phyloP scores from a whole-genome alignment of 805 yeast genomes.

The Yarrowia sp. region DNA sequence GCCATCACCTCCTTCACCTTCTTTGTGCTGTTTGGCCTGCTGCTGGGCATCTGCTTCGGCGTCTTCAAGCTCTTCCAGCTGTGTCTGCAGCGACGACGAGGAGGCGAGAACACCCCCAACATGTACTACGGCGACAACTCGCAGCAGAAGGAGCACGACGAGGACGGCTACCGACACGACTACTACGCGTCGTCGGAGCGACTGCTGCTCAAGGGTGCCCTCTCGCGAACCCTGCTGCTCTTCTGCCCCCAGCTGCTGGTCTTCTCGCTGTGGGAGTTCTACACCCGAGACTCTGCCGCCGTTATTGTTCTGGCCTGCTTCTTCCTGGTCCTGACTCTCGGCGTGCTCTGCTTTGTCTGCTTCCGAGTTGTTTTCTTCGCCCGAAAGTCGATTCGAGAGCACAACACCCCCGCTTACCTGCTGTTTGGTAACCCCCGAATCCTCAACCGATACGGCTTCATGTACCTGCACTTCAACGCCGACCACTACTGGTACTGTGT shows the following conservation, averaged over 20 bases:
- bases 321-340: constrained; percentile 59
- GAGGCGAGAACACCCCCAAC: neutral
- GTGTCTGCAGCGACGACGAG: constrained; percentile 3
- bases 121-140: constrained; percentile 2
- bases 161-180: constrained; percentile 64
- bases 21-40: constrained; percentile 37
- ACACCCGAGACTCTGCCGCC: constrained; percentile 79
- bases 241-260: constrained; percentile 84
- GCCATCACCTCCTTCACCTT: constrained; percentile 87
- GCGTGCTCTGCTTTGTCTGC: constrained; percentile 62
- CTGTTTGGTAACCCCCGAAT: constrained; percentile 79
- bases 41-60: constrained; percentile 11
- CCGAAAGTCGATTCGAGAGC: constrained; percentile 61
- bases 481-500: constrained; percentile 79
- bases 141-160: constrained; percentile 2
- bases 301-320: constrained; percentile 78
- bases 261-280: constrained; percentile 85
- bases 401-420: constrained; percentile 88
- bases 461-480: constrained; percentile 89
- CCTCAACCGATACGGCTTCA: constrained; percentile 84
- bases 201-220: constrained; percentile 60
- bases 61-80: constrained; percentile 13
- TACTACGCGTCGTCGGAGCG: constrained; percentile 62
- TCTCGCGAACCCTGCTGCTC: constrained; percentile 74
- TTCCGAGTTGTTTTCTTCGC: constrained; percentile 50